These are phyloP conservation scores for Ogataea siamensis DNA, from an alignment of 805 yeast species.

Conservation along the genomic window DNA sequence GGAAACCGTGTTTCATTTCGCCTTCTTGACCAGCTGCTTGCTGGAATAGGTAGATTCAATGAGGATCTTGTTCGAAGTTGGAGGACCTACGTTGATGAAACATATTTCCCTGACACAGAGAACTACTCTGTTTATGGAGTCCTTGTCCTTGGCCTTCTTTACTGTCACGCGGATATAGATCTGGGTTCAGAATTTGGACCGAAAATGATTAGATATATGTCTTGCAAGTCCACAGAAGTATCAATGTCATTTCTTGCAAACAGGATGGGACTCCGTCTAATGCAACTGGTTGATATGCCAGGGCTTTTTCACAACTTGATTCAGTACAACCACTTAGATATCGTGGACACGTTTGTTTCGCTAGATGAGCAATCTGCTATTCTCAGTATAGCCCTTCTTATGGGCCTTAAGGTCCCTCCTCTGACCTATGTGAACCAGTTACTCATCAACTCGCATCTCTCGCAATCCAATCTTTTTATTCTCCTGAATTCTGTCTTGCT, in stretches of 20 bases:
- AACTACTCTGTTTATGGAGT: slow-evolving; percentile 14
- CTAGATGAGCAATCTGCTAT: slow-evolving; percentile 6
- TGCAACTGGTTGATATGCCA: not conserved
- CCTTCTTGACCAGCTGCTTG: slow-evolving; percentile 16
- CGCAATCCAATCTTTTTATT: slow-evolving; percentile 18
- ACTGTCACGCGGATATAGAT: slow-evolving; percentile 4
- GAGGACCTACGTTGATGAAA: slow-evolving; percentile 6
- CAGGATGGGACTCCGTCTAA: slow-evolving; percentile 2
- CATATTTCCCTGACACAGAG: slow-evolving; percentile 9
- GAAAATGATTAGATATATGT: slow-evolving; percentile 3
- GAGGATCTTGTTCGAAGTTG: slow-evolving; percentile 11
- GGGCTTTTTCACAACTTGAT: slow-evolving; percentile 1
- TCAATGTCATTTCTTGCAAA: not conserved
- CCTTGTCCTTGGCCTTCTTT: slow-evolving; percentile 12
- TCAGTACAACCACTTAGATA: slow-evolving; percentile 3
- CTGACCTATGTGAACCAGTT: slow-evolving; percentile 26
- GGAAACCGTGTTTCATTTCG: slow-evolving; percentile 11
- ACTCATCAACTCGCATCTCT: slow-evolving; percentile 12
- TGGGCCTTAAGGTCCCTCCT: slow-evolving; percentile 12
- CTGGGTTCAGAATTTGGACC: slow-evolving; percentile 5
- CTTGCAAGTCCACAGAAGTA: not conserved
- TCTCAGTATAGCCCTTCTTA: slow-evolving; percentile 15
- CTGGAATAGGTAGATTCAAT: slow-evolving; percentile 15
- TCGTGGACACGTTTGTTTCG: slow-evolving; percentile 3
- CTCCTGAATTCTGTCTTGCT: slow-evolving; percentile 19